Percentiles rank a stretch among this genome's conserved stretches.
phyloP scores from a whole-genome alignment of 225 moss, liverwort and hornwort species.

The Asterella californica region DNA sequence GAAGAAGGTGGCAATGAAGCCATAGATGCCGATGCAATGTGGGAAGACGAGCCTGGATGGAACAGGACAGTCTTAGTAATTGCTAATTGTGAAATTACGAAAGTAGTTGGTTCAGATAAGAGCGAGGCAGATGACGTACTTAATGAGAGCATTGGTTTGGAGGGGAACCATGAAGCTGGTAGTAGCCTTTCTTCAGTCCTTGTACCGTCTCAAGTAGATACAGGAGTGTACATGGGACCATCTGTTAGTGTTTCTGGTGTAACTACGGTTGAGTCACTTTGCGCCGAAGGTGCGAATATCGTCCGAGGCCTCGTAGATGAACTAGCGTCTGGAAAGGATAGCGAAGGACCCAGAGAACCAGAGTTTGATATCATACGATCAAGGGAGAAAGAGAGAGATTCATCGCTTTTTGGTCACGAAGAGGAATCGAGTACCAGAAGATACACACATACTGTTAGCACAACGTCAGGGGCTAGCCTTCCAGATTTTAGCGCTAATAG shows the following conservation, averaged over 20 bases:
- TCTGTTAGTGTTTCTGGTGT: conserved; percentile 29
- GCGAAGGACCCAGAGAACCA: conserved; percentile 52
- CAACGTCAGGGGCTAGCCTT: conserved; percentile 28
- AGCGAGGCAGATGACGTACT: conserved; percentile 47
- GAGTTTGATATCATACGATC: conserved; percentile 49
- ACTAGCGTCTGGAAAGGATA: conserved; percentile 41
- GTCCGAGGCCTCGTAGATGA: conserved; percentile 34
- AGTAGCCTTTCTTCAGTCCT: conserved; percentile 43
- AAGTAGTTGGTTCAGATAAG: conserved; percentile 28
- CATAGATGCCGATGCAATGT: conserved; percentile 79
- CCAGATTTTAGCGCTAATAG: conserved; percentile 44
- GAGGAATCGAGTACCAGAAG: conserved; percentile 46
- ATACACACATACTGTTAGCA: conserved; percentile 31
- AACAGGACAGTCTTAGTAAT: conserved; percentile 43
- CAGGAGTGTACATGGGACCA: conserved; percentile 41
- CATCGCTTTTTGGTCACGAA: conserved; percentile 43
- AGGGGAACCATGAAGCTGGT: conserved; percentile 45
- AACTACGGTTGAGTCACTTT: conserved; percentile 33
- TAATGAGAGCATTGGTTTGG: conserved; percentile 39
- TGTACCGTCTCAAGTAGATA: conserved; percentile 44
- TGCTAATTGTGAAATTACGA: conserved; percentile 48
- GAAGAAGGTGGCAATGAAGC: conserved; percentile 87
- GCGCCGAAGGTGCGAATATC: conserved; percentile 16
- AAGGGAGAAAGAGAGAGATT: conserved; percentile 58
- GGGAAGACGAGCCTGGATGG: conserved; percentile 69